These are phyloP conservation scores for Ophiostoma sp. DNA, from an alignment of 2,329 filamentous ascomycete species.

Conservation along the genomic window DNA sequence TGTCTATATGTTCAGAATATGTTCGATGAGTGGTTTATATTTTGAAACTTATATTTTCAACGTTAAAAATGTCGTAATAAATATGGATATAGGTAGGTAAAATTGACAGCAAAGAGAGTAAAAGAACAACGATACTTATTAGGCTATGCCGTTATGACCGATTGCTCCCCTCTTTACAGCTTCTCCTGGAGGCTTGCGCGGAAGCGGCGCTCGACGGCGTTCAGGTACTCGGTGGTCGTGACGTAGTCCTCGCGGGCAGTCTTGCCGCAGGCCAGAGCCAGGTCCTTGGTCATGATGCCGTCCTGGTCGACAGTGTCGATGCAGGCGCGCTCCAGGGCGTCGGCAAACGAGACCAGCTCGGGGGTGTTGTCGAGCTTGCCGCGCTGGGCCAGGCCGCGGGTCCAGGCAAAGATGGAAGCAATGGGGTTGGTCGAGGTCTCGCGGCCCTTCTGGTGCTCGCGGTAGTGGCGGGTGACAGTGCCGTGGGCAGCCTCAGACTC, in stretches of 20 bases:
- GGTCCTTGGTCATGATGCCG: conserved; percentile 98
- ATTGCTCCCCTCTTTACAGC: conserved; percentile 45
- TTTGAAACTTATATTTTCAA: background rate
- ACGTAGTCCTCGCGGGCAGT: conserved; percentile 79
- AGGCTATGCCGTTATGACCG: background rate
- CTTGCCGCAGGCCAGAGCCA: conserved; percentile 91
- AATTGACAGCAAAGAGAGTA: background rate
- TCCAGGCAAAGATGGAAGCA: conserved; percentile 98
- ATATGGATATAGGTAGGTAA: conserved; percentile 4
- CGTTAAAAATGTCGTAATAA: background rate
- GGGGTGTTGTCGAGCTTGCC: conserved; percentile 91
- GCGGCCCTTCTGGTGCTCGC: conserved; percentile 95
- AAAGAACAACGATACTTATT: background rate
- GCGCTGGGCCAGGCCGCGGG: conserved; percentile 85
- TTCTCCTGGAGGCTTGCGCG: conserved; percentile 75
- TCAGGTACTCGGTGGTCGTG: conserved; percentile 85
- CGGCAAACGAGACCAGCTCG: conserved; percentile 83
- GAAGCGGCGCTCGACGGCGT: conserved; percentile 85
- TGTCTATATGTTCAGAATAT: background rate
- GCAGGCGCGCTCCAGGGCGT: conserved; percentile 87
- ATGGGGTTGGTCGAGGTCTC: conserved; percentile 99
- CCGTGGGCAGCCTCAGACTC: conserved; percentile 97
- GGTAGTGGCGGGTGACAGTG: conserved; percentile 96
- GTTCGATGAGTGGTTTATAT: background rate
- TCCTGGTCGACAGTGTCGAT: conserved; percentile 90